These are phyloP conservation scores for Calonectria fujianensis DNA, from an alignment of 2,329 filamentous ascomycete species.

Conservation along the genomic window DNA sequence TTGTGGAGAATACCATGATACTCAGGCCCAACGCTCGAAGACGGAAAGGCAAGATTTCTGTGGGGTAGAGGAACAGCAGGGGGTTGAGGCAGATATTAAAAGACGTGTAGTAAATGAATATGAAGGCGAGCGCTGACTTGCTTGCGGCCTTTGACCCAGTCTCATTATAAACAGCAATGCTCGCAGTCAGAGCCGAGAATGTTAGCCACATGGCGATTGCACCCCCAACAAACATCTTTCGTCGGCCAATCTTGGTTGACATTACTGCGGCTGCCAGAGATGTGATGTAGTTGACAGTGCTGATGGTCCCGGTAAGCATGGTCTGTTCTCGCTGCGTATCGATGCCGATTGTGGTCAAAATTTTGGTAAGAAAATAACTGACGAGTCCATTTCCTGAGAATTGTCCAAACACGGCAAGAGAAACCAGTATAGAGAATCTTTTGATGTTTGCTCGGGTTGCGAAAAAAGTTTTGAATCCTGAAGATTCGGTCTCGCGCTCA, in stretches of 20 bases:
- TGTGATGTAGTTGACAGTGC: slow-evolving; percentile 42
- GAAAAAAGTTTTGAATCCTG: slow-evolving; percentile 31
- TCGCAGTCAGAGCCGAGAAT: slow-evolving; percentile 41
- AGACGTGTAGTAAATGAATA: slow-evolving; percentile 45
- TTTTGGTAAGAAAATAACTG: slow-evolving; percentile 52
- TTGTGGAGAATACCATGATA: slow-evolving; percentile 41
- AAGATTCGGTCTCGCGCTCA: slow-evolving; percentile 40
- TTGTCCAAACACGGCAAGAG: slow-evolving; percentile 65
- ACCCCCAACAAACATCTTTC: slow-evolving; percentile 42
- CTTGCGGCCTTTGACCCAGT: slow-evolving; percentile 41
- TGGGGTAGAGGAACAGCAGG: slow-evolving; percentile 39
- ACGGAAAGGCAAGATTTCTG: slow-evolving; percentile 43
- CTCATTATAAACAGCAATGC: slow-evolving; percentile 43
- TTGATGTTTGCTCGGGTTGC: slow-evolving; percentile 53
- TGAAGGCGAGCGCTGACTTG: slow-evolving; percentile 43
- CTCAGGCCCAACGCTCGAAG: slow-evolving; percentile 44
- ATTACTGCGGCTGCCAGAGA: slow-evolving; percentile 34
- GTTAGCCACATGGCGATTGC: slow-evolving; percentile 43
- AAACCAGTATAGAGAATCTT: slow-evolving; percentile 60
- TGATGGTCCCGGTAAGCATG: slow-evolving; percentile 41
- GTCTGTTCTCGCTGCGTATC: slow-evolving; percentile 40
- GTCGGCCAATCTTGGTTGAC: slow-evolving; percentile 42
- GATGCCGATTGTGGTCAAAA: slow-evolving; percentile 52
- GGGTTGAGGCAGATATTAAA: slow-evolving; percentile 46
- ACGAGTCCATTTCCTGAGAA: slow-evolving; percentile 59